These are phyloP conservation scores for Cyclocybe aegerita DNA, from an alignment of 768 basidiomycete genomes.

Conservation along the genomic window DNA sequence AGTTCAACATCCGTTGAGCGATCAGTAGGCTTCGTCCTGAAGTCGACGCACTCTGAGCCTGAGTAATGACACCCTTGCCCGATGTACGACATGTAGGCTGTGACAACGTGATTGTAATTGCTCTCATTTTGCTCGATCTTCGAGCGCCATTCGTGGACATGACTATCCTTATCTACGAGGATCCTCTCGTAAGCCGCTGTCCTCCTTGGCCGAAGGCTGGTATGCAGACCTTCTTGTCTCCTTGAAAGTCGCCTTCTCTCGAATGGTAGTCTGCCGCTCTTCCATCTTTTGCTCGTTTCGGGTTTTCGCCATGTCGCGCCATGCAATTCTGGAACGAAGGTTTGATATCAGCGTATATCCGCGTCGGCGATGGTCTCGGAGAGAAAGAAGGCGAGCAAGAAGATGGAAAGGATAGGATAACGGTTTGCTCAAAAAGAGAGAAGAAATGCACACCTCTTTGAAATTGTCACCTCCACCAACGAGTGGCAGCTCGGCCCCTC, in stretches of 20 bases:
- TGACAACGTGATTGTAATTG: slow-evolving; percentile 14
- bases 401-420: neutral
- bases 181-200: no score
- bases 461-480: slow-evolving; percentile 87
- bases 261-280: slow-evolving; percentile 48
- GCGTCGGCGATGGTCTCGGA: no score
- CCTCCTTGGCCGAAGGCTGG: no score
- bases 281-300: slow-evolving; percentile 63
- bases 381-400: neutral
- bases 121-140: neutral
- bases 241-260: slow-evolving; percentile 63
- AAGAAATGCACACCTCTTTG: slow-evolving; percentile 59
- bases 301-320: slow-evolving; percentile 62
- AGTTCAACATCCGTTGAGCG: slow-evolving; percentile 18
- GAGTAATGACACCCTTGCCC: slow-evolving; percentile 20
- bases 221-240: slow-evolving; percentile 64
- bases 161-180: no score
- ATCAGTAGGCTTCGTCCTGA: slow-evolving; percentile 13
- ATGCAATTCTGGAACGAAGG: slow-evolving; percentile 53
- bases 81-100: slow-evolving; percentile 16
- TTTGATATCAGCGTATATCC: neutral
- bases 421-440: slow-evolving; percentile 2
- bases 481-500: slow-evolving; percentile 76
- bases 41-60: slow-evolving; percentile 21
- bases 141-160: no score